These are phyloP conservation scores for Chaetomium olivaceum DNA, from an alignment of 2,329 filamentous ascomycete genomes.

Conservation along the genomic window DNA sequence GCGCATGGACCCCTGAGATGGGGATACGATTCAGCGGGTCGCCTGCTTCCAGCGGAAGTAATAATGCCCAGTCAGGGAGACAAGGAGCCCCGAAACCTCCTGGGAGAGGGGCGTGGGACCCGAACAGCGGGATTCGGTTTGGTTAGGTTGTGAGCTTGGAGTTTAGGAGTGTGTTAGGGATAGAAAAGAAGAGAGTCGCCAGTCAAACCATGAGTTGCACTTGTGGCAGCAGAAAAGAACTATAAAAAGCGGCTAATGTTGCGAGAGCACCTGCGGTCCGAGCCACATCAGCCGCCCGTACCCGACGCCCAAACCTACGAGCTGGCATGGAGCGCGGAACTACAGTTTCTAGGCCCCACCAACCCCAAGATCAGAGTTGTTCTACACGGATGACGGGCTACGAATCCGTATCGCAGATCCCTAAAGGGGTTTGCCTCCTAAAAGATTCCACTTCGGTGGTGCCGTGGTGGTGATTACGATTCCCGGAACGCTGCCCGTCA, in stretches of 20 bases:
- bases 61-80: constrained; percentile 14
- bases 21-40: constrained; percentile 72
- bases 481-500: background rate
- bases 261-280: no score
- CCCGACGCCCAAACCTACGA: no score
- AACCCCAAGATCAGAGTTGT: background rate
- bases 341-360: background rate
- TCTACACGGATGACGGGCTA: no score
- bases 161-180: no score
- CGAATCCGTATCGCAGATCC: no score
- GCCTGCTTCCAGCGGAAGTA: constrained; percentile 28
- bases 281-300: no score
- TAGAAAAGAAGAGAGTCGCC: no score
- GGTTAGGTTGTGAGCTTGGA: constrained; percentile 36
- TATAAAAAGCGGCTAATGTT: no score
- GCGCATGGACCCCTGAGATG: constrained; percentile 77
- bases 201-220: no score
- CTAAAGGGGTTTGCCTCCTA: no score
- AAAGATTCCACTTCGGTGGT: no score
- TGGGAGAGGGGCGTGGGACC: constrained; percentile 57
- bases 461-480: background rate
- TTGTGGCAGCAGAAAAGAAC: no score
- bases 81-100: constrained; percentile 23
- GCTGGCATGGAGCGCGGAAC: background rate
- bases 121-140: constrained; percentile 59